Evolutionary conservation across 768 basidiomycete species (phyloP), one percentile per base, ranked within the genome.

Genomic region (Tulasnella sp.): DNA sequence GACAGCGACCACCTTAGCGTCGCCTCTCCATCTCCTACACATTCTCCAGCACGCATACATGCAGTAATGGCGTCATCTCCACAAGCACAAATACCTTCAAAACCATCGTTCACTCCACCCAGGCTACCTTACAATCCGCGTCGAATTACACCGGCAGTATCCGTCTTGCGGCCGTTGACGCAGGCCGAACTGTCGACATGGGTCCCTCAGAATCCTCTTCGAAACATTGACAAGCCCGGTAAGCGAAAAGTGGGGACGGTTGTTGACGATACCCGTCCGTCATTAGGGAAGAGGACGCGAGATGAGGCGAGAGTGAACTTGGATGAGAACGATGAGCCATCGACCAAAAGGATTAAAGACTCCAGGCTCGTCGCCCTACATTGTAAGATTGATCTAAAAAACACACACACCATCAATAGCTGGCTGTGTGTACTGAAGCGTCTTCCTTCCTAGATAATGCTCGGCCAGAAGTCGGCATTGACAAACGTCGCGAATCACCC

Each of bases 401-500:
- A n/a, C n/a, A n/a, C n/a, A 26, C 51, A 17, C 9, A 34, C 43
- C 4, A 51, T 47, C 42, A 41, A 51, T 38, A 55, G 56, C 48
- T 58, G 24, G 58, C 3, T 44, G 42, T 58, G 15, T 30, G 45
- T 47, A 27, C 56, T 58, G 62, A 30, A 11, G 34, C n/a, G 34
- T 48, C 53, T 44, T 62, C 56, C 26, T 43, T 42, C 32, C 47
- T 64, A 96, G 95, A 99, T 72, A 98, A 99, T 70, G 79, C 82
- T 13, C 82, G 96, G 10, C 93, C 93, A 4, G 93, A 99, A 61
- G 86, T 95, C 9, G 92, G 91, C 59, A 81, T 90, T 29, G 77
- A 82, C 9, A 83, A 87, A 67, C 88, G 96, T 30, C 79, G 79
- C 64, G 82, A 86, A 17, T 97, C 94, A 4, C 91, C 93, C 44